These are phyloP conservation scores for Fraxinus americana DNA, from an alignment of 257 asterid species.

Conservation along the genomic window DNA sequence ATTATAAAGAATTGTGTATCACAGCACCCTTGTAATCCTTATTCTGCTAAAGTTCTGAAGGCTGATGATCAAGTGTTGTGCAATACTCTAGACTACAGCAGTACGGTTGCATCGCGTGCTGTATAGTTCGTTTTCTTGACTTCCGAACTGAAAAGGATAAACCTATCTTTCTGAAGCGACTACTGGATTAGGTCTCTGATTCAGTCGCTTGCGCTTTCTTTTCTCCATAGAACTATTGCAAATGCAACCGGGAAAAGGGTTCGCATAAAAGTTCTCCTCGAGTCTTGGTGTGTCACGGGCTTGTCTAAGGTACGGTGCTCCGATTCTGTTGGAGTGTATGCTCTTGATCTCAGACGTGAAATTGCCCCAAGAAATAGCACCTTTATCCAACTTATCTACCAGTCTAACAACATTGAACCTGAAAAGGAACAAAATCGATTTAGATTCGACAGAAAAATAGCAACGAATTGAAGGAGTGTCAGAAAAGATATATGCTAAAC, in stretches of 20 bases:
- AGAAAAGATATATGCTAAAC: constrained; percentile 27
- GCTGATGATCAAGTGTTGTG: background rate
- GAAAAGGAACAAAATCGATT: constrained; percentile 19
- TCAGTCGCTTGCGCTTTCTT: constrained; percentile 15
- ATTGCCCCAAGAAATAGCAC: constrained; percentile 60
- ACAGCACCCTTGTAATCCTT: background rate
- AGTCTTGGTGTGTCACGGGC: constrained; percentile 61
- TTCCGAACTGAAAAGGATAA: background rate
- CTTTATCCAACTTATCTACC: constrained; percentile 58
- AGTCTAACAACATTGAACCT: constrained; percentile 68
- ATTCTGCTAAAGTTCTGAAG: background rate
- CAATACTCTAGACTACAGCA: background rate
- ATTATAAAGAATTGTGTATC: background rate
- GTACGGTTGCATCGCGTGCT: background rate
- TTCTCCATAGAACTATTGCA: constrained; percentile 46
- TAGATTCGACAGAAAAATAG: background rate
- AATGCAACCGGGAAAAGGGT: constrained; percentile 92
- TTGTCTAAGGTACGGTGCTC: constrained; percentile 64
- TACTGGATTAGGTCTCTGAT: constrained; percentile 29
- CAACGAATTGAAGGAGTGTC: background rate
- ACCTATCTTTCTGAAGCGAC: constrained; percentile 54
- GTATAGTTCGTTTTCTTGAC: background rate
- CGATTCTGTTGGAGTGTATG: constrained; percentile 57
- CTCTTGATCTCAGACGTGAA: constrained; percentile 61
- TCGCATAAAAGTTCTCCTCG: constrained; percentile 95